A percentile compares a stretch with the other conserved stretches of the same genome.
Conservation (phyloP, 2,329 filamentous ascomycete species). For the Claviceps spartinae region DNA sequence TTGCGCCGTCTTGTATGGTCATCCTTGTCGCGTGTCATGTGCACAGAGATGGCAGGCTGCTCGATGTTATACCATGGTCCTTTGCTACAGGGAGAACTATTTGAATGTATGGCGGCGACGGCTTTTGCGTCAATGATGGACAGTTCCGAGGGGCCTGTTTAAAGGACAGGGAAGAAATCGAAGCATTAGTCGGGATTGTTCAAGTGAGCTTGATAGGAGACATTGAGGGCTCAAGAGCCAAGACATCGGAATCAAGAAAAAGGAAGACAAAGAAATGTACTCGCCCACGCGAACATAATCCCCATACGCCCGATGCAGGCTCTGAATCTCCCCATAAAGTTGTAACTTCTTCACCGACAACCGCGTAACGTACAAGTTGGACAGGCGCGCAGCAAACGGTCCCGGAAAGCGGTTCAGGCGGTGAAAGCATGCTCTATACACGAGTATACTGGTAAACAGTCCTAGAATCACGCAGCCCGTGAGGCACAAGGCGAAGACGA, state of each 20-base stretch:
- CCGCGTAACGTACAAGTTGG: conserved; percentile 12
- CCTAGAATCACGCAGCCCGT: background rate
- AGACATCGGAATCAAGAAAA: background rate
- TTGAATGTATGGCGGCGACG: conserved; percentile 15
- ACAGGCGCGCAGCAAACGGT: conserved; percentile 14
- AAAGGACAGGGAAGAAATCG: background rate
- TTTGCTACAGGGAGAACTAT: conserved; percentile 17
- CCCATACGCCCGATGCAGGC: conserved; percentile 16
- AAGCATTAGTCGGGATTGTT: too few species aligned
- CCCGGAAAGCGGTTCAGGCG: conserved; percentile 15
- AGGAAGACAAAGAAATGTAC: background rate
- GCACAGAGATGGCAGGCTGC: conserved; percentile 16
- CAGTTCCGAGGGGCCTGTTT: conserved; percentile 16
- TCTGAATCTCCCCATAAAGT: conserved; percentile 13
- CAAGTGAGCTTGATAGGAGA: background rate
- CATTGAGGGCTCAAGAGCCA: background rate
- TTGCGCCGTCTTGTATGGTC: conserved; percentile 19
- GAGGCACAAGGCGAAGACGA: background rate
- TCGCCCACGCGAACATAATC: conserved; percentile 17
- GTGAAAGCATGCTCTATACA: conserved; percentile 14
- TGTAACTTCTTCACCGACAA: conserved; percentile 11
- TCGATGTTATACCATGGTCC: conserved; percentile 21
- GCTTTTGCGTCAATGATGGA: conserved; percentile 18
- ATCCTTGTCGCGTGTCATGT: conserved; percentile 17
- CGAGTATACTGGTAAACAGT: conserved; percentile 8